Conservation (phyloP, 2,329 filamentous ascomycete species). For the Nectriaceae sp. region DNA sequence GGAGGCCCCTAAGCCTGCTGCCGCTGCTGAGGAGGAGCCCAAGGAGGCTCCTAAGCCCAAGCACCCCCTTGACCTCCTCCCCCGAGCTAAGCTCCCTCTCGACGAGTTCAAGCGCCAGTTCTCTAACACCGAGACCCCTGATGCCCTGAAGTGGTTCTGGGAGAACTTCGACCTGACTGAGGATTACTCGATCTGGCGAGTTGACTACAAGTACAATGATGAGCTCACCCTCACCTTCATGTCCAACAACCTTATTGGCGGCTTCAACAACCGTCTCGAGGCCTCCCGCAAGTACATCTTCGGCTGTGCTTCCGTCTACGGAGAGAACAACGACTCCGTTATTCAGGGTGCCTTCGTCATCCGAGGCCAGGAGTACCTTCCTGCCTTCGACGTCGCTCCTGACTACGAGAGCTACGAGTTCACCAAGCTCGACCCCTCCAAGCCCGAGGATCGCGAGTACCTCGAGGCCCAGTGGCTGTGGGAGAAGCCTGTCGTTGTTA, state of each 20-base stretch:
- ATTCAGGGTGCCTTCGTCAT: conserved; percentile 93
- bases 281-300: conserved; percentile 98
- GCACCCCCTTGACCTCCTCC: conserved; percentile 89
- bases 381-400: conserved; percentile 94
- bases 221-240: conserved; percentile 98
- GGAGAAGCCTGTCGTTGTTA: conserved; percentile 79
- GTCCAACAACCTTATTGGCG: conserved; percentile 97
- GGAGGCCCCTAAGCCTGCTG: conserved; percentile 40
- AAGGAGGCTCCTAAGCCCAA: conserved; percentile 81
- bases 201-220: conserved; percentile 99
- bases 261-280: conserved; percentile 97
- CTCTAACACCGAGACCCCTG: conserved; percentile 90
- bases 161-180: conserved; percentile 89
- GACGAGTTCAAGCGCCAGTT: conserved; percentile 99
- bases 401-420: conserved; percentile 97
- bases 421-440: conserved; percentile 91
- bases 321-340: conserved; percentile 83
- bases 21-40: conserved; percentile 44
- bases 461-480: conserved; percentile 88
- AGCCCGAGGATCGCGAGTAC: conserved; percentile 80
- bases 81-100: conserved; percentile 76
- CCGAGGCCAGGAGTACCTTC: conserved; percentile 82
- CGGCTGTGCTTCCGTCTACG: conserved; percentile 86
- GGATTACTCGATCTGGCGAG: conserved; percentile 93
- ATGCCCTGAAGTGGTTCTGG: conserved; percentile 97